Percentiles rank a stretch among this genome's conserved stretches.
Evolutionary conservation across 257 asterid genomes (phyloP).

Genomic region (Asclepias syriaca): DNA sequence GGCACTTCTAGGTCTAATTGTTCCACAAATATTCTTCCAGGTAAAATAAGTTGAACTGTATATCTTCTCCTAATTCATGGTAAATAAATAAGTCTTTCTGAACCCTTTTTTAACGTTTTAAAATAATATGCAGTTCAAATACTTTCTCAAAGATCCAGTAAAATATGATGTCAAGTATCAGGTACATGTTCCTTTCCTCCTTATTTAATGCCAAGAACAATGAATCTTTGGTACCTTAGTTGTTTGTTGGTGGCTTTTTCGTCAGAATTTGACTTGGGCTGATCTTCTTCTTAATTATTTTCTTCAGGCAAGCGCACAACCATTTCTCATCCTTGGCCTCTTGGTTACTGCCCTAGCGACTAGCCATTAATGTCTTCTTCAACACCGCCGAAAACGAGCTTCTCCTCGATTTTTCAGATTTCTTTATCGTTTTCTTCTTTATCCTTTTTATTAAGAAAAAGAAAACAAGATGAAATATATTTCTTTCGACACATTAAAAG

Average conservation of each 20-base stretch:
- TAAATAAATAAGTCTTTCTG: neutral
- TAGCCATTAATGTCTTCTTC: conserved; percentile 41
- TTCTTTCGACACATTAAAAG: too few species aligned
- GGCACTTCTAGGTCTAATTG: conserved; percentile 73
- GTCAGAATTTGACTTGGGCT: neutral
- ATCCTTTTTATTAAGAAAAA: too few species aligned
- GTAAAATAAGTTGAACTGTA: conserved; percentile 17
- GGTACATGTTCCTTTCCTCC: conserved; percentile 34
- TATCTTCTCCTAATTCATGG: neutral
- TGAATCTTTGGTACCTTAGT: too few species aligned
- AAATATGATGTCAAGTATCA: conserved; percentile 66
- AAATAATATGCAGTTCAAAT: conserved; percentile 35
- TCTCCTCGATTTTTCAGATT: too few species aligned
- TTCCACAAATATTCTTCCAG: conserved; percentile 96
- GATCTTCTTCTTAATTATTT: neutral
- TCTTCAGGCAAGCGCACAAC: conserved; percentile 92
- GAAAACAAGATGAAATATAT: too few species aligned
- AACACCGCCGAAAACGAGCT: too few species aligned
- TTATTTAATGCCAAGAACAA: too few species aligned
- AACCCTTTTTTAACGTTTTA: neutral
- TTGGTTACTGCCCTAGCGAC: conserved; percentile 90
- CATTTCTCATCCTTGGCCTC: conserved; percentile 85
- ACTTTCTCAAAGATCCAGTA: conserved; percentile 47
- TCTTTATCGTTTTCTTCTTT: too few species aligned
- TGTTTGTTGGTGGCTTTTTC: neutral